Evolutionary conservation across 2,329 filamentous ascomycete genomes (phyloP).

Genomic region (Pseudopithomyces maydicus): DNA sequence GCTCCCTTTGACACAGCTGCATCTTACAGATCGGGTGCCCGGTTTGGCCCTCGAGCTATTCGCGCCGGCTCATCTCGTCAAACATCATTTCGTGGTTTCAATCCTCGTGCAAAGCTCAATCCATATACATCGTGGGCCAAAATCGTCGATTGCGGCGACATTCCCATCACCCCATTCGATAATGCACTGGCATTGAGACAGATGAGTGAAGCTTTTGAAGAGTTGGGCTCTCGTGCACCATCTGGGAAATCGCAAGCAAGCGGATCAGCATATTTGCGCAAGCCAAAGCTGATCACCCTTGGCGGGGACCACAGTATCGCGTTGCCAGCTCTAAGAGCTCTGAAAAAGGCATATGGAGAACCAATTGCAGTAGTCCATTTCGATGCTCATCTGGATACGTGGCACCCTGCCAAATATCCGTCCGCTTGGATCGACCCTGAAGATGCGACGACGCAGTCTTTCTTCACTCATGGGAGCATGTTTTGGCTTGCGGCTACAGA

Average conservation of each 20-base stretch:
- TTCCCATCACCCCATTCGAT: slow-evolving; percentile 85
- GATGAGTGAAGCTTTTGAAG: slow-evolving; percentile 80
- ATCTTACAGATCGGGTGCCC: slow-evolving; percentile 52
- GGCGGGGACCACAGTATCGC: slow-evolving; percentile 59
- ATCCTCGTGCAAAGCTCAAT: slow-evolving; percentile 80
- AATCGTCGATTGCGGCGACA: slow-evolving; percentile 88
- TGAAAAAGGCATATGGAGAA: slow-evolving; percentile 52
- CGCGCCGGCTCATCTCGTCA: slow-evolving; percentile 82
- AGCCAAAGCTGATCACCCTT: slow-evolving; percentile 54
- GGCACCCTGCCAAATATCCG: slow-evolving; percentile 82
- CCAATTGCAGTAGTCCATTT: slow-evolving; percentile 57
- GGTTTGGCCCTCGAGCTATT: slow-evolving; percentile 88
- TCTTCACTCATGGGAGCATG: slow-evolving; percentile 89
- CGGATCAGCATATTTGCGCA: slow-evolving; percentile 47
- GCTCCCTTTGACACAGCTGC: slow-evolving; percentile 58
- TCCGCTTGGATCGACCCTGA: slow-evolving; percentile 67
- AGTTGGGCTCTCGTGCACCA: slow-evolving; percentile 62
- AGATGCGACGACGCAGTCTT: slow-evolving; percentile 64
- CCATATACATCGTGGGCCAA: slow-evolving; percentile 80
- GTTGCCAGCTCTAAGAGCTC: slow-evolving; percentile 55
- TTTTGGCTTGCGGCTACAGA: slow-evolving; percentile 88
- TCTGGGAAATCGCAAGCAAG: slow-evolving; percentile 45
- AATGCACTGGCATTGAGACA: slow-evolving; percentile 80
- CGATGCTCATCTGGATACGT: slow-evolving; percentile 76
- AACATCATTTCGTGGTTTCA: slow-evolving; percentile 79